Evolutionary conservation across 116 monocot species (phyloP).

Genomic region (Phalaenopsis hybrid): DNA sequence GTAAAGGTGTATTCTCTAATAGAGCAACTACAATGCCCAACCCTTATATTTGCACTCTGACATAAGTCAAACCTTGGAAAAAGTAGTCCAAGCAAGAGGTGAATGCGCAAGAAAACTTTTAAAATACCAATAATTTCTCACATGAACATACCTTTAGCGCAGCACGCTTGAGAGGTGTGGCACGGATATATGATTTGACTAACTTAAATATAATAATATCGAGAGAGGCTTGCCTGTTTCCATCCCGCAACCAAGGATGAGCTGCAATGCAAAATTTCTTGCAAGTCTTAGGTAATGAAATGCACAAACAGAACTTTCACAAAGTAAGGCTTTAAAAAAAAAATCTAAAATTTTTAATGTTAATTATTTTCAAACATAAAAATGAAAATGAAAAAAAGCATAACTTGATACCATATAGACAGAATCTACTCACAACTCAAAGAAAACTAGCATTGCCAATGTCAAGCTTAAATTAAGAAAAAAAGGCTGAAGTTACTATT

Average conservation of each 20-base stretch:
- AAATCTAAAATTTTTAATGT: not conserved
- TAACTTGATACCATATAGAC: not conserved
- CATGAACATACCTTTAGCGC: conserved; percentile 60
- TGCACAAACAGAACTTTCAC: not conserved
- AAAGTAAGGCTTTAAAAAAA: not conserved
- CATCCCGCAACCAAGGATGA: conserved; percentile 93
- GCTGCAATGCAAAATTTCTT: conserved; percentile 38
- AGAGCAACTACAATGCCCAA: no score
- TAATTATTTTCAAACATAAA: not conserved
- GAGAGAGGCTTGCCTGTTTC: conserved; percentile 42
- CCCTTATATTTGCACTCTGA: no score
- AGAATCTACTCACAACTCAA: no score
- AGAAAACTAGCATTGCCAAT: not conserved
- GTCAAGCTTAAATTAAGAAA: not conserved
- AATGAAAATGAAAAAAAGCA: not conserved
- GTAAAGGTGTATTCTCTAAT: no score
- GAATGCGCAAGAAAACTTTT: not conserved
- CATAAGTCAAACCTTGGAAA: not conserved
- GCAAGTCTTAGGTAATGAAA: not conserved
- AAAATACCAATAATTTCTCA: not conserved
- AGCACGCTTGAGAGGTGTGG: conserved; percentile 78
- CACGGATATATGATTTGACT: conserved; percentile 66
- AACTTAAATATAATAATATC: conserved; percentile 84
- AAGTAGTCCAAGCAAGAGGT: not conserved
- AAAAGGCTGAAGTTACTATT: not conserved